Evolutionary conservation across 805 yeast genomes (phyloP), one percentile per base, ranked within the genome.

Genomic region (Cyberlindnera mrakii): DNA sequence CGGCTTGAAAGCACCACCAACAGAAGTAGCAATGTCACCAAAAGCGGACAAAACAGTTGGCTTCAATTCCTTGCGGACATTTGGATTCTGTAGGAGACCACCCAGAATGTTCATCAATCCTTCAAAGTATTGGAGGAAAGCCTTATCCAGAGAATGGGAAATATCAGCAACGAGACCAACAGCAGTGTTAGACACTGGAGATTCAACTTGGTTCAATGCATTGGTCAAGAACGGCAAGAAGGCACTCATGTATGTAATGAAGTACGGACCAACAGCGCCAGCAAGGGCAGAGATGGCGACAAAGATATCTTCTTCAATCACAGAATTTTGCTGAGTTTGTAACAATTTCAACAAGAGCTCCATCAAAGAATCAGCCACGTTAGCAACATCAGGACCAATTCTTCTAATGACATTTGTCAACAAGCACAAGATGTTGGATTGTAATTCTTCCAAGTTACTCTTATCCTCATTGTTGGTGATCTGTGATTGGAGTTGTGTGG

Each of bases 111-210:
- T 77, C 96, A 93, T 89, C 58, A 91, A 75, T 4, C 82, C 84
- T 46, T 80, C 80, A 49, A 85, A 79, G 62, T 86, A 91, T 42
- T 84, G 87, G 45, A 75, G 74, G 52, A 90, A 78, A 23, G 72
- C 72, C 19, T 71, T 74, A 29, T 95, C 96, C 41, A 93, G 72
- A 0, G 97, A 87, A 59, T 89, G 95, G 9, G 95, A 78, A 53
- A 91, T 82, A 66, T 93, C 99, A 16, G 96, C 96, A 46, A 93
- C 89, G 40, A 93, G 75, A 4, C 99, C 98, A 44, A 93, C 89
- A 3, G 98, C 96, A 5, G 96, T 86, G 49, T 77, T 77, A 57
- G 96, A 84, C 10, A 86, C 80, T 32, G 90, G 85, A 5, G 88
- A 80, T 32, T 87, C 96, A 8, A 85, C 79, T 63, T 89, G 90